Conservation (phyloP, 768 basidiomycete genomes). For the Glaciozyma antarctica region DNA sequence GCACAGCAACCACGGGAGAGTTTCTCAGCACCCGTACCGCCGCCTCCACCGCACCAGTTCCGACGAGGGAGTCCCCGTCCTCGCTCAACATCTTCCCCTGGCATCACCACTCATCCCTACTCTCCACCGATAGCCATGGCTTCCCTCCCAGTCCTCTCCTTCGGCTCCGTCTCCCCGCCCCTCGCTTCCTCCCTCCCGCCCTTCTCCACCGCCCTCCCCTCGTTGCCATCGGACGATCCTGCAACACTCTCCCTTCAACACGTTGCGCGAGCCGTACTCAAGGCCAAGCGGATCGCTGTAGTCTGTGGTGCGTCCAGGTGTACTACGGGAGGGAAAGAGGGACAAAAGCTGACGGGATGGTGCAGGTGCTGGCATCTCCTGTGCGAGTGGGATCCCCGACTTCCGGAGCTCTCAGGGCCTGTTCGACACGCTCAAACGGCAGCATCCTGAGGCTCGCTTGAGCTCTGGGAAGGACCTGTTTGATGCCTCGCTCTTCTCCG, state of each 20-base stretch:
- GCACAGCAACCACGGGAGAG: no score
- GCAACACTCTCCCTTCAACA: constrained; percentile 4
- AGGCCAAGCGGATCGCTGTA: constrained; percentile 73
- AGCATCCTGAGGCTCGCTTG: constrained; percentile 62
- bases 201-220: constrained; percentile 6
- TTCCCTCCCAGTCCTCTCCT: constrained; percentile 13
- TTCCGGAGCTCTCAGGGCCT: constrained; percentile 73
- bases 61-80: no score
- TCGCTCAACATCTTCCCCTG: no score
- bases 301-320: constrained; percentile 58
- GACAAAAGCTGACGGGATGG: background rate
- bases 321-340: background rate
- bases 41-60: no score
- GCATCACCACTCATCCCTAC: no score
- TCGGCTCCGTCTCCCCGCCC: constrained; percentile 2
- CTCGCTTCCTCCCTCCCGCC: background rate
- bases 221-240: background rate
- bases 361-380: constrained; percentile 73
- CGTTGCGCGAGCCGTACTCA: constrained; percentile 49
- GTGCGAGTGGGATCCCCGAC: constrained; percentile 79
- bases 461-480: constrained; percentile 77
- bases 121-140: no score
- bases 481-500: constrained; percentile 80
- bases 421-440: constrained; percentile 65
- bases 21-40: no score